A percentile compares a stretch with the other conserved stretches of the same genome.
Evolutionary conservation across 345 rosid species (phyloP).

Genomic region (Eucalyptus cladocalyx): DNA sequence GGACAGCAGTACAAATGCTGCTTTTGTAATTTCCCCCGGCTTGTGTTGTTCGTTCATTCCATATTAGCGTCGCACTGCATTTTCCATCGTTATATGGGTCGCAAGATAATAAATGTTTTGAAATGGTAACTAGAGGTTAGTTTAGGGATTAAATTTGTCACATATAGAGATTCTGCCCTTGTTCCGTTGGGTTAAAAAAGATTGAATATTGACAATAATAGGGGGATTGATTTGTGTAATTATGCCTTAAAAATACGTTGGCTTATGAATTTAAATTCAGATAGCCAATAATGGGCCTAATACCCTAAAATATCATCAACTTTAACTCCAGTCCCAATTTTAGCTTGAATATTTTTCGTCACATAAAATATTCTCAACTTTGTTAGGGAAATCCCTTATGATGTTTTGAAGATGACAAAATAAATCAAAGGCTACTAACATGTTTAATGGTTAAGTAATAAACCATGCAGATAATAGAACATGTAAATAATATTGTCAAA

Average conservation of each 20-base stretch:
- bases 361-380: no score
- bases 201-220: background rate
- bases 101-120: background rate
- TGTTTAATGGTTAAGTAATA: no score
- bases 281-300: no score
- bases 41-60: background rate
- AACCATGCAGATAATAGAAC: no score
- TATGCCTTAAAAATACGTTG: background rate
- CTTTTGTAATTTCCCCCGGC: background rate
- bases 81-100: background rate
- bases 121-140: background rate
- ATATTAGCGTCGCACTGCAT: background rate
- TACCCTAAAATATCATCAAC: no score
- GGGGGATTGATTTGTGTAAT: background rate
- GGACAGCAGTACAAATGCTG: background rate
- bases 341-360: no score
- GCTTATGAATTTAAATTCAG: no score
- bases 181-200: background rate
- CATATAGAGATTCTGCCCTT: background rate
- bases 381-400: no score
- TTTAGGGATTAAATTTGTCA: background rate
- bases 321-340: background rate
- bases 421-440: no score
- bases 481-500: no score
- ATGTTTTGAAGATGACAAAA: no score